Conservation (phyloP, 1,284 basidiomycete species). For the Entoloma clypeatum region DNA sequence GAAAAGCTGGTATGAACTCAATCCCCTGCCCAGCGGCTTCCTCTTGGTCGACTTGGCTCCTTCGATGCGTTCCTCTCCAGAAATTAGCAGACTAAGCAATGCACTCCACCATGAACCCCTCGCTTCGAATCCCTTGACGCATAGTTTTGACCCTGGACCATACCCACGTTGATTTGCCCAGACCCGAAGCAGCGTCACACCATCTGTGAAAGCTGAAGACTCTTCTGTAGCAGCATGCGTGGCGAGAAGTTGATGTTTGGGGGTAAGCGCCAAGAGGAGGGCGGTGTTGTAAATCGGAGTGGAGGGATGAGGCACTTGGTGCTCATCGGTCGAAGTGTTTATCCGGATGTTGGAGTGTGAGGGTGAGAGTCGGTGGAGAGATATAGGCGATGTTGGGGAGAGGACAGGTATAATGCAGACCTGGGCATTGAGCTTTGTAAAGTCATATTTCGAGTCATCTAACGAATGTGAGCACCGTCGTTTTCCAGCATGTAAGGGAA, state of each 20-base stretch:
- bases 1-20: slow-evolving; percentile 88
- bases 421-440: slow-evolving; percentile 64
- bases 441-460: slow-evolving; percentile 57
- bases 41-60: slow-evolving; percentile 34
- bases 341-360: slow-evolving; percentile 68
- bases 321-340: slow-evolving; percentile 20
- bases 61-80: slow-evolving; percentile 57
- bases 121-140: slow-evolving; percentile 65
- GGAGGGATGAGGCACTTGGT: slow-evolving; percentile 29
- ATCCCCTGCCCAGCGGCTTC: slow-evolving; percentile 62
- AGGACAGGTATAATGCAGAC: slow-evolving; percentile 76
- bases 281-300: slow-evolving; percentile 82
- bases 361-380: slow-evolving; percentile 69
- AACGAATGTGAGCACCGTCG: slow-evolving; percentile 14
- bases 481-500: slow-evolving; percentile 14
- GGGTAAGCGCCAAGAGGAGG: slow-evolving; percentile 64
- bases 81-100: slow-evolving; percentile 67
- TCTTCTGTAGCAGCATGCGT: slow-evolving; percentile 63
- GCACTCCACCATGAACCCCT: slow-evolving; percentile 69
- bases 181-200: slow-evolving; percentile 76
- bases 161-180: slow-evolving; percentile 92
- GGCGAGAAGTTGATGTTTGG: slow-evolving; percentile 66
- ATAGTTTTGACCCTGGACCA: slow-evolving; percentile 47
- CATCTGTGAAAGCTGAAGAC: slow-evolving; percentile 69
- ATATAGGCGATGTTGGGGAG: slow-evolving; percentile 55